Base-by-base conservation (phyloP, 495 filamentous ascomycete species). In the Aspergillus cavernicola region DNA sequence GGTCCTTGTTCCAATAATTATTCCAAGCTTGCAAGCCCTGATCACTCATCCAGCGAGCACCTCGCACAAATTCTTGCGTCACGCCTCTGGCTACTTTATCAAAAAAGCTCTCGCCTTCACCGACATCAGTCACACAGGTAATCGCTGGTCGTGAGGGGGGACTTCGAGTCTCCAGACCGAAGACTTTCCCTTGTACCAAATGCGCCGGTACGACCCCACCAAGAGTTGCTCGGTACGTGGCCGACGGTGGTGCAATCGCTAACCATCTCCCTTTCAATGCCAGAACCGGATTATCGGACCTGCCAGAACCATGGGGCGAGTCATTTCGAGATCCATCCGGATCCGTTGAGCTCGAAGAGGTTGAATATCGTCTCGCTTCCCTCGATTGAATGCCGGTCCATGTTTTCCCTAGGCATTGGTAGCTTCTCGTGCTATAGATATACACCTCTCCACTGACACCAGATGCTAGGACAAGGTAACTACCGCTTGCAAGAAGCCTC, bases 31-130 rank as follows among this genome's bases (percentile, higher is more conserved):
- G 90, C 56, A 86, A 77, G 5, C 91, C 87, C 56, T 95, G 88
- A 58, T 88, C 90, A 6, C 87, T 87, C 64, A 93, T 83, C 86
- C 88, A 95, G 55, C 84, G 86, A 16, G 90, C 90, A 20, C 89
- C 87, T 59, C 86, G 86, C 46, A 98, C 86, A n/a, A 95, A 71
- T 61, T 93, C 90, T 63, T 97, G 92, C 0, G 93, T 87, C 2
- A 90, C 88, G 62, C 92, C 90, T 58, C 92, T 79, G 58, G 91
- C 86, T 36, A 96, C 76, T 56, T 90, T 88, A 66, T 92, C 90
- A 54, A 96, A 74, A 35, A 96, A 74, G 35, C 88, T 85, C 61
- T 93, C 90, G 2, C 84, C 81, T 28, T 90, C 83, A 6, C 87
- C 88, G 4, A 85, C 82, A 53, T 96, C 91, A 10, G 89, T 82